Conservation (phyloP, 1,284 basidiomycete species). For the Trametes polyzona region DNA sequence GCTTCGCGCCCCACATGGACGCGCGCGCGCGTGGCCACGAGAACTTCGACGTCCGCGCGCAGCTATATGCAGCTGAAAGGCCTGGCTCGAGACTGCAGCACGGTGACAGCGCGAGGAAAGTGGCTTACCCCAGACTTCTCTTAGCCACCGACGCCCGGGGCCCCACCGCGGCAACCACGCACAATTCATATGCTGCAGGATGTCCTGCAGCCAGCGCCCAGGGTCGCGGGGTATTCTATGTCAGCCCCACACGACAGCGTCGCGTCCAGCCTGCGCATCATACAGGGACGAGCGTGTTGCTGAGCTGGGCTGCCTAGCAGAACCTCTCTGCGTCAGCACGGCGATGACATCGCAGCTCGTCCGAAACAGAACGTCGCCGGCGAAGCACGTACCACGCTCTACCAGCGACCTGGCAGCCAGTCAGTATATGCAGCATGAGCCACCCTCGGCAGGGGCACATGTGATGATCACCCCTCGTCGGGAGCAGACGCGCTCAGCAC, state of each 20-base stretch:
- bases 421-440: no score
- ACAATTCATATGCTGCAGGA: neutral
- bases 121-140: neutral
- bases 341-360: neutral
- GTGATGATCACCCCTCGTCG: slow-evolving; percentile 4
- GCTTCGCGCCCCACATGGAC: neutral
- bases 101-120: neutral
- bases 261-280: no score
- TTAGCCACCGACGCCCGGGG: neutral
- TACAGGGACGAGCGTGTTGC: no score
- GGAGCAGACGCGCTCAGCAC: neutral
- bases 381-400: no score
- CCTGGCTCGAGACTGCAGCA: no score
- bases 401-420: no score
- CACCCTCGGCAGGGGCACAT: neutral
- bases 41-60: no score
- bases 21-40: neutral
- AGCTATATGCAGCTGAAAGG: no score
- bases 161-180: neutral
- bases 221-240: neutral
- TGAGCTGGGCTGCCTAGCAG: no score
- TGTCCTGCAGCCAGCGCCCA: neutral
- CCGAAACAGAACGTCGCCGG: no score
- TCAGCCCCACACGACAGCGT: no score
- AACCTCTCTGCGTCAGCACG: neutral